Base-by-base conservation (phyloP, 2,329 filamentous ascomycete genomes). In the Akanthomyces dipterigenus region DNA sequence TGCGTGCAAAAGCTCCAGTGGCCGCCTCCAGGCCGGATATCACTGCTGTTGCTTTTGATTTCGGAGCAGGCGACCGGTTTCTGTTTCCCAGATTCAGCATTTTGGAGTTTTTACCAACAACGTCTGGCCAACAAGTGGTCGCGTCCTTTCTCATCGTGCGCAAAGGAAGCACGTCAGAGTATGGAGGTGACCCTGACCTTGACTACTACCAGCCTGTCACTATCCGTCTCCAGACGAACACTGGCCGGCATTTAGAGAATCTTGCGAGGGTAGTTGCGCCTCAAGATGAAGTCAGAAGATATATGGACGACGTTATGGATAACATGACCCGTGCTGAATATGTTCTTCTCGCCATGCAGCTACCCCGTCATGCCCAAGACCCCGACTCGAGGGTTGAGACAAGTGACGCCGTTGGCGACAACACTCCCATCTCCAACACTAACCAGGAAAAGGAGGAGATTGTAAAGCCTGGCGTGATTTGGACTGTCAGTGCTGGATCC, bases 181-280 rank as follows among this genome's bases (percentile, higher is more conserved):
- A 86, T 62, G 80, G 82, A 61, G 83, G 82, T n/a, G 83, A 88
- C 64, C 83, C 83, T 1, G 75, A 78, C 9, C 73, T 88, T 14
- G 86, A 91, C 67, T 91, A 89, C 73, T 93, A 91, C 70, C 88
- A 93, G 66, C 89, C 90, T 2, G 81, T 93, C 31, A 88, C 82
- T 0, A 81, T 89, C 57, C 80, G 85, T 20, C 72, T 89, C 26
- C 80, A 80, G 61, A 78, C 84, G 0, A 75, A 76, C 12, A 78
- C 78, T 38, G 80, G 81, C 1, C 80, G 82, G 49, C 78, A 86
- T 63, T 75, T 89, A 5, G 86, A 89, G 64, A 80, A 84, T 51
- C 72, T 89, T 16, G 77, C 80, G 22, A 78, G 82, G 55, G 83
- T 87, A 2, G 85, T 89, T 34, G 85, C 85, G 22, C 83, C 84